phyloP scores from a whole-genome alignment of 148 eudicot genomes.

The Rhododendron ovatum region DNA sequence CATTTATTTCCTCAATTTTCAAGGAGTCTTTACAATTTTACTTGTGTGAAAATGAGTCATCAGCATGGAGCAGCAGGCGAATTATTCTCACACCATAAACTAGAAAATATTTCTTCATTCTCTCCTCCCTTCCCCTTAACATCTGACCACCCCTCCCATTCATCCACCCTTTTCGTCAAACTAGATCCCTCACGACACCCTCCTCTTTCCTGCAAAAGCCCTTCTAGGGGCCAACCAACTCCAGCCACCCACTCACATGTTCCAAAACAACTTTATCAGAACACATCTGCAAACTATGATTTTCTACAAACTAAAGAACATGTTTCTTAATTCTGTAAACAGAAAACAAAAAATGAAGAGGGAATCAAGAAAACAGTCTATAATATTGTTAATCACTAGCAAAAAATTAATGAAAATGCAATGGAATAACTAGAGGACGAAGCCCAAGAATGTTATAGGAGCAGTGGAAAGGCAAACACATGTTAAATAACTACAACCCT shows the following conservation, averaged over 20 bases:
- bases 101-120: not conserved
- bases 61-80: not conserved
- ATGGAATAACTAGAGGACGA: not conserved
- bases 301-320: not conserved
- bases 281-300: not conserved
- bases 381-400: not conserved
- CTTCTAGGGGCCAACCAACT: not conserved
- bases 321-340: not conserved
- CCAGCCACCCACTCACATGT: not conserved
- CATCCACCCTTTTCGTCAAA: not conserved
- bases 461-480: not conserved
- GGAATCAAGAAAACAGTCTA: not conserved
- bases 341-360: too few species aligned
- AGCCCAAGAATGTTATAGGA: not conserved
- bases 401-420: not conserved
- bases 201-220: not conserved
- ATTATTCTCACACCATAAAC: not conserved
- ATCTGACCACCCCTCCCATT: not conserved
- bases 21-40: not conserved
- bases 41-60: not conserved
- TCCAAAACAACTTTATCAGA: not conserved
- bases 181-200: not conserved
- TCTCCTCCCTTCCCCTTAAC: not conserved
- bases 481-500: not conserved
- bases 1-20: not conserved